Conservation (phyloP, 176 grass and related monocot species). For the Paspalum notatum region DNA sequence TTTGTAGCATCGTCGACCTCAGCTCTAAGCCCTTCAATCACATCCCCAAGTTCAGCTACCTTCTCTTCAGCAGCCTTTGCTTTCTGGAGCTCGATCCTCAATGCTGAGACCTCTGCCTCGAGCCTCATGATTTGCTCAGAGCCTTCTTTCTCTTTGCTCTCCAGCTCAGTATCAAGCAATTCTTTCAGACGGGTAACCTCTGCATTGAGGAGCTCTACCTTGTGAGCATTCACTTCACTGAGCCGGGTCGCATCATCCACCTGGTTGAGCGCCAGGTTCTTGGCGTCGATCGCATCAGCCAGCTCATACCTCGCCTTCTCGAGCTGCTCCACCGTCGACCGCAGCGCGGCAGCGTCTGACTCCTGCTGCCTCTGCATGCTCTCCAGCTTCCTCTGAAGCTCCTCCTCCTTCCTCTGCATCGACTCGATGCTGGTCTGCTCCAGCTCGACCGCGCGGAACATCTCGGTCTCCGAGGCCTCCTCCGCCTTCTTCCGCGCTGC, state of each 20-base stretch:
- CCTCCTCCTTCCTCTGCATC: slow-evolving; percentile 64
- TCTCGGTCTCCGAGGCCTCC: slow-evolving; percentile 54
- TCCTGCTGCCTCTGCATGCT: slow-evolving; percentile 54
- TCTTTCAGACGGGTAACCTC: slow-evolving; percentile 56
- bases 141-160: slow-evolving; percentile 43
- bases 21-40: slow-evolving; percentile 44
- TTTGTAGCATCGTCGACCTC: slow-evolving; percentile 44
- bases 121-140: slow-evolving; percentile 47
- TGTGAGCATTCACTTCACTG: slow-evolving; percentile 57
- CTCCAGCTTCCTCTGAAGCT: slow-evolving; percentile 64
- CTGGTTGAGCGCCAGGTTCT: slow-evolving; percentile 57
- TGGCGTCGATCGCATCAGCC: slow-evolving; percentile 55
- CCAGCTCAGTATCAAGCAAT: slow-evolving; percentile 47
- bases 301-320: slow-evolving; percentile 66
- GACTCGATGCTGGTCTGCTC: slow-evolving; percentile 64
- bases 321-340: slow-evolving; percentile 49
- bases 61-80: slow-evolving; percentile 49
- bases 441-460: slow-evolving; percentile 50
- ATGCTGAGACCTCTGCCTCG: slow-evolving; percentile 10
- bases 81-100: slow-evolving; percentile 51
- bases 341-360: slow-evolving; percentile 36
- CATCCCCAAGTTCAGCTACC: slow-evolving; percentile 39
- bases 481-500: slow-evolving; percentile 53
- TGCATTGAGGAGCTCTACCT: slow-evolving; percentile 52
- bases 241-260: slow-evolving; percentile 53